Conservation (phyloP, 495 filamentous ascomycete genomes). For the Neurospora sp. region DNA sequence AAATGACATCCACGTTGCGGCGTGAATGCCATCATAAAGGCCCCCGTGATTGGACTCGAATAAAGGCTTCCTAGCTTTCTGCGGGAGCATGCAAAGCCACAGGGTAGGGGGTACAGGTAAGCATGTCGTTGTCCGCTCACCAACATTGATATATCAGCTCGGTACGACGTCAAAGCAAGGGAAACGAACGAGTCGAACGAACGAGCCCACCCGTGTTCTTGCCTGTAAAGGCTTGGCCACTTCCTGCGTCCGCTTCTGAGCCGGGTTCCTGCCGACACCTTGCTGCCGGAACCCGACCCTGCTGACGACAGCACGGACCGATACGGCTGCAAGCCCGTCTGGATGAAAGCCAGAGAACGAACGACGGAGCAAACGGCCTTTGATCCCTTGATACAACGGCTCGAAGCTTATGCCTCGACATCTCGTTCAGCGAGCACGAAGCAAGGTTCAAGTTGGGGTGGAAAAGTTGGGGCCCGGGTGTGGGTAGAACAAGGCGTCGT, state of each 20-base stretch:
- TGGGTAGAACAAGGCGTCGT: conserved; percentile 1
- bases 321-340: neutral
- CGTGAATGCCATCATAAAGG: neutral
- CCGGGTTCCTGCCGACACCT: neutral
- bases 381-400: neutral
- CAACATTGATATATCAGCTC: neutral
- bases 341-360: neutral
- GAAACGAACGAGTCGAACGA: neutral
- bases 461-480: neutral
- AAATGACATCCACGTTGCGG: neutral
- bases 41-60: neutral
- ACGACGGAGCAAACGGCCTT: neutral
- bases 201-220: neutral
- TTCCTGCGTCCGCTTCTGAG: neutral
- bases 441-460: neutral
- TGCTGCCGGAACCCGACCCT: neutral
- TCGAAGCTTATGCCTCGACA: neutral
- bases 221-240: neutral
- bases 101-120: neutral
- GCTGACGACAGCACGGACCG: neutral
- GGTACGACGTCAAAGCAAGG: neutral
- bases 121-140: neutral
- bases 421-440: neutral
- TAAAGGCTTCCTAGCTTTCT: neutral
- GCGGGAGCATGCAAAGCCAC: neutral